These are phyloP conservation scores for Ehretia macrophylla DNA, from an alignment of 257 asterid species.

Conservation along the genomic window DNA sequence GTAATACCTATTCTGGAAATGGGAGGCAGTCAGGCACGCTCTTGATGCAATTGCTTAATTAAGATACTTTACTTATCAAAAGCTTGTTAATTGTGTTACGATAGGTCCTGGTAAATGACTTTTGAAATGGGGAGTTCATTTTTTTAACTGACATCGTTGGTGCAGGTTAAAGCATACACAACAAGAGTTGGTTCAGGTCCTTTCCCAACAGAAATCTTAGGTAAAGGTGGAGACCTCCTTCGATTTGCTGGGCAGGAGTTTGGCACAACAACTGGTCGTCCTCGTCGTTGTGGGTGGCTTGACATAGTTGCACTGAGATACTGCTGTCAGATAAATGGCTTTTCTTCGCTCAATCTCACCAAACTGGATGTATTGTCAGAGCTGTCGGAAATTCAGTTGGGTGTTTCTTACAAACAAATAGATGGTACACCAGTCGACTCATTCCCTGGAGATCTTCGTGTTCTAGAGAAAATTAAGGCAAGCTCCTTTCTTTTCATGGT, in stretches of 20 bases:
- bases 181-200: conserved; percentile 98
- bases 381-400: conserved; percentile 69
- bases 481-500: conserved; percentile 10
- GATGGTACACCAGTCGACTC: conserved; percentile 62
- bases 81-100: too few relatives aligned
- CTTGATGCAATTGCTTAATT: too few relatives aligned
- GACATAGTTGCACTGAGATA: conserved; percentile 80
- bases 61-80: too few relatives aligned
- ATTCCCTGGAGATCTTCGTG: conserved; percentile 73
- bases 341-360: conserved; percentile 90
- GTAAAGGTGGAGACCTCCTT: conserved; percentile 72
- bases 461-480: conserved; percentile 70
- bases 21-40: too few relatives aligned
- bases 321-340: conserved; percentile 84
- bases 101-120: not conserved
- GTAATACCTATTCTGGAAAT: too few relatives aligned
- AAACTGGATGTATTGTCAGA: conserved; percentile 89
- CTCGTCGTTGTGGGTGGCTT: conserved; percentile 98
- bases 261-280: conserved; percentile 96
- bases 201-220: conserved; percentile 87
- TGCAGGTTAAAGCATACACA: conserved; percentile 93
- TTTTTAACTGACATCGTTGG: not conserved
- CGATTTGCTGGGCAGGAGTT: conserved; percentile 92
- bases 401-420: conserved; percentile 53
- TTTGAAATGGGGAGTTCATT: too few relatives aligned